Evolutionary conservation across 2,329 filamentous ascomycete genomes (phyloP).

Genomic region (Colletotrichum tamarilloi): DNA sequence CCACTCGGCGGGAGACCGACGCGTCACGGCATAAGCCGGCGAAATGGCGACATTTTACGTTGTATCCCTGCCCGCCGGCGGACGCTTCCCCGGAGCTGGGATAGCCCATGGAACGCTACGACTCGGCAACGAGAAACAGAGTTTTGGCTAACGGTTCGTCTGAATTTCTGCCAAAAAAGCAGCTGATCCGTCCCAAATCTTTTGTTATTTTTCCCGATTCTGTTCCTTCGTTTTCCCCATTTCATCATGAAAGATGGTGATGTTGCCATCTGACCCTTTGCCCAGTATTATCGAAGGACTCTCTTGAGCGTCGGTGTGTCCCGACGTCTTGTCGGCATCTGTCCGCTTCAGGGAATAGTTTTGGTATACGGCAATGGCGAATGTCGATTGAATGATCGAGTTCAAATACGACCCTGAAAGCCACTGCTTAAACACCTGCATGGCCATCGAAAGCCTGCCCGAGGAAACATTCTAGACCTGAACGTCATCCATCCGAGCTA

Average conservation of each 20-base stretch:
- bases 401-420: not conserved
- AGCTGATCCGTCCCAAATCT: not conserved
- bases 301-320: not conserved
- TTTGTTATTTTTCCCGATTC: not conserved
- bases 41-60: slow-evolving; percentile 17
- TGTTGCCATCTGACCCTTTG: not conserved
- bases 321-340: not conserved
- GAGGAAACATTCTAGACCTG: not conserved
- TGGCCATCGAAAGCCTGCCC: not conserved
- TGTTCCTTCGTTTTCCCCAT: not conserved
- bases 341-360: not conserved
- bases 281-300: not conserved
- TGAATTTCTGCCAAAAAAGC: not conserved
- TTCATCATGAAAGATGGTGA: slow-evolving; percentile 6
- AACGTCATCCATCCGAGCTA: not conserved
- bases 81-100: not conserved
- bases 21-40: slow-evolving; percentile 1
- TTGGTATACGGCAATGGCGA: not conserved
- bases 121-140: not conserved
- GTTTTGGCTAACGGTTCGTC: slow-evolving; percentile 4
- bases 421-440: not conserved
- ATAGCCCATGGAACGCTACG: slow-evolving; percentile 2
- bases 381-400: not conserved
- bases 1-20: not conserved
- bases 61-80: not conserved